phyloP scores from a whole-genome alignment of 139 green algal genomes.

The Prasinococcaceae sp. region DNA sequence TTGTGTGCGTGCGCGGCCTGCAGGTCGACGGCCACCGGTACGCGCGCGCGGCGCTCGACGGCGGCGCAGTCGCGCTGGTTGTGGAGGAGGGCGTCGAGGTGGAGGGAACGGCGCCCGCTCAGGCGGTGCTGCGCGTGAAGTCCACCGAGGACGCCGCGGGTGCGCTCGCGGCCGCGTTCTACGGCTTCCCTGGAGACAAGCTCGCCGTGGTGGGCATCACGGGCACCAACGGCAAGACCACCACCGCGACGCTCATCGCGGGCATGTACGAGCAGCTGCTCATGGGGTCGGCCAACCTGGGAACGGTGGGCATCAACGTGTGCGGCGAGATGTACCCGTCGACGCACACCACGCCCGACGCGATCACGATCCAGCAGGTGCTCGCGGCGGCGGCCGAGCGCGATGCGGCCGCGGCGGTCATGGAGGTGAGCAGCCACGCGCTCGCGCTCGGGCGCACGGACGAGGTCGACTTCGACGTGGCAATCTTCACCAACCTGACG shows the following conservation, averaged over 20 bases:
- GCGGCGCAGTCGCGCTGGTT: background rate
- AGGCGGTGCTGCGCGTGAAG: constrained; percentile 14
- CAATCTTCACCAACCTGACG: constrained; percentile 58
- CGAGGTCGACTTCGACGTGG: constrained; percentile 34
- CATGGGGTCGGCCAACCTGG: too few species aligned
- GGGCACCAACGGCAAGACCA: constrained; percentile 89
- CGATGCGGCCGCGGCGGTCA: constrained; percentile 41
- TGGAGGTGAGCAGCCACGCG: constrained; percentile 44
- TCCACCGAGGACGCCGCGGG: too few species aligned
- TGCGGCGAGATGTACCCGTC: too few species aligned
- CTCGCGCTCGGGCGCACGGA: constrained; percentile 17
- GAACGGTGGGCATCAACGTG: too few species aligned
- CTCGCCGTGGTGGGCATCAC: constrained; percentile 47
- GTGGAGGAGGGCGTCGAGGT: constrained; percentile 24
- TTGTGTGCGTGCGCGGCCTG: constrained; percentile 24
- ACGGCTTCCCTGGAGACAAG: constrained; percentile 31
- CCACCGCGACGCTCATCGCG: constrained; percentile 68
- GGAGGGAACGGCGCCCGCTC: constrained; percentile 20
- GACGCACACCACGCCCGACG: constrained; percentile 47
- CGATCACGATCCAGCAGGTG: constrained; percentile 40
- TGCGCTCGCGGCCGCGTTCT: constrained; percentile 53
- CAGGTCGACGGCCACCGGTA: constrained; percentile 27
- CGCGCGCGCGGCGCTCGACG: constrained; percentile 9
- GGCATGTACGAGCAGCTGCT: constrained; percentile 66
- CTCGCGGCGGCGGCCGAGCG: constrained; percentile 65